Base-by-base conservation (phyloP, 441 rosid genomes). In the Manihot esculenta region DNA sequence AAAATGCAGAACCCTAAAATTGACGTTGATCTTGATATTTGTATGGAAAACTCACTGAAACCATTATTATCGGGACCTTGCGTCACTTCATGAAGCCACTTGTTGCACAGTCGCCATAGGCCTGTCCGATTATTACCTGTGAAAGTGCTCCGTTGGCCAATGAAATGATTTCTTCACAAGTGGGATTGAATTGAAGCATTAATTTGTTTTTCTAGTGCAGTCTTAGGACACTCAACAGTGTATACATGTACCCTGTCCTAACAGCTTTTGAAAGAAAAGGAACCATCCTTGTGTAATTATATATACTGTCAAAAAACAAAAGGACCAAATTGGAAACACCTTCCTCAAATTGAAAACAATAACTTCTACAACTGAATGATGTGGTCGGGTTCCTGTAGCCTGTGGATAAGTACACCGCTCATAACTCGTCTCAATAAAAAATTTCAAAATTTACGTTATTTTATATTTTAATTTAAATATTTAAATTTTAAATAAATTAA, bases 181-280 rank as follows among this genome's bases (percentile, higher is more conserved):
- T 76, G 72, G 77, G 66, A 66, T 66, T 18, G 70, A 17, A n/a
- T 11, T 59, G n/a, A n/a, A n/a, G n/a, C n/a, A n/a, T n/a, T n/a
- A n/a, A 26, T 20, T 63, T 14, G 1, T 27, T 10, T 41, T 33
- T 21, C 59, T 26, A 2, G 20, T 3, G 18, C 1, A 5, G 2
- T 45, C n/a, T 9, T 47, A 12, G 26, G 14, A n/a, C 18, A 33
- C 20, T 30, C 9, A 13, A 7, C 7, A n/a, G n/a, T n/a, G n/a
- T n/a, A n/a, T n/a, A n/a, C n/a, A n/a, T n/a, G 35, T 35, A 55
- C 18, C 5, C 20, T 11, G 0, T 0, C 44, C 1, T 21, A 5
- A 47, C 62, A 27, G 21, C 33, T 30, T 30, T 30, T 30, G 33
- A 30, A 30, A 30, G 33, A 30, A 30, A 30, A 4, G 2, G 4